These are phyloP conservation scores for Pleochaeta shiraiana DNA, from an alignment of 2,329 filamentous ascomycete species.

Conservation along the genomic window DNA sequence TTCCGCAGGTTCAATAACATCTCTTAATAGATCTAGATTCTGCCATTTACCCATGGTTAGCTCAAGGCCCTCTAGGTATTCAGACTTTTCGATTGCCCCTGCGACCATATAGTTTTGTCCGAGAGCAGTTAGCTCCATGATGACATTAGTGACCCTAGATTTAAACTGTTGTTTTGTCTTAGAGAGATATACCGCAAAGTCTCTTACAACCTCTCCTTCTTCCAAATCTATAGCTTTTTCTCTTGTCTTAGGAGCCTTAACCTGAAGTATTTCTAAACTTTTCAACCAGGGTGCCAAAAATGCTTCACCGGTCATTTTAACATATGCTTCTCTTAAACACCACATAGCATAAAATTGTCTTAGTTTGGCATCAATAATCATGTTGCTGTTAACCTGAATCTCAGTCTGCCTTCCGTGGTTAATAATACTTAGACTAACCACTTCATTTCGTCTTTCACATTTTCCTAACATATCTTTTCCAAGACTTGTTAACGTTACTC, in stretches of 20 bases:
- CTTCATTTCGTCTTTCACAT: conserved; percentile 12
- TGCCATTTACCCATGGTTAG: neutral
- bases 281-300: conserved; percentile 51
- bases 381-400: conserved; percentile 14
- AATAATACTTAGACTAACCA: conserved; percentile 7
- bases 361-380: conserved; percentile 36
- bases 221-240: conserved; percentile 9
- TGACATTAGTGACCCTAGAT: conserved; percentile 12
- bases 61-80: neutral
- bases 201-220: conserved; percentile 9
- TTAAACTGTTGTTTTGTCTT: conserved; percentile 1
- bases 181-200: conserved; percentile 14
- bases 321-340: conserved; percentile 61
- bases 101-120: conserved; percentile 17
- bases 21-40: neutral
- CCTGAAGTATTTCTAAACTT: conserved; percentile 44
- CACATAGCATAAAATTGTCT: conserved; percentile 56
- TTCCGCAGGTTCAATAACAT: neutral
- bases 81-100: conserved; percentile 9
- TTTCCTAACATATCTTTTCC: conserved; percentile 11
- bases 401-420: conserved; percentile 7
- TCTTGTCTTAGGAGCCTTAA: conserved; percentile 18
- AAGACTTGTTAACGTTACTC: conserved; percentile 6
- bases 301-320: conserved; percentile 66
- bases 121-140: conserved; percentile 14